These are phyloP conservation scores for Ballota nigra DNA, from an alignment of 257 asterid genomes.

Conservation along the genomic window DNA sequence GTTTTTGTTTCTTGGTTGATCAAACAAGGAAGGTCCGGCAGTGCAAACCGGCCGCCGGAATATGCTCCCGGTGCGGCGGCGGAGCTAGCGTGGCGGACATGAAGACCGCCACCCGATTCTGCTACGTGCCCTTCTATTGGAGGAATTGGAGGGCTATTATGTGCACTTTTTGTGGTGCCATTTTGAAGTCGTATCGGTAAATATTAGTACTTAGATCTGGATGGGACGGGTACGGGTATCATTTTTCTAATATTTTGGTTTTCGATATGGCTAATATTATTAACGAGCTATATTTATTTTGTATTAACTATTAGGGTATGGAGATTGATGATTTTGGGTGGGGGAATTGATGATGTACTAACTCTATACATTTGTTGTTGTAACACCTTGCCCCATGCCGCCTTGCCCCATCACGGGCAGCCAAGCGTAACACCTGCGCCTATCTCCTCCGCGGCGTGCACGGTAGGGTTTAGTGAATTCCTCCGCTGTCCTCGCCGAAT, in stretches of 20 bases:
- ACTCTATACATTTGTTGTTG: constrained; percentile 27
- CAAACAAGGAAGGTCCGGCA: constrained; percentile 73
- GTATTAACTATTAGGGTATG: neutral
- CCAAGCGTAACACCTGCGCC: too few relatives aligned
- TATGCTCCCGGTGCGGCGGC: constrained; percentile 92
- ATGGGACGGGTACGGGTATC: neutral
- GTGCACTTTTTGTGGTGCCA: constrained; percentile 94
- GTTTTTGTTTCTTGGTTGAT: constrained; percentile 87
- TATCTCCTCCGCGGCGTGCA: too few relatives aligned
- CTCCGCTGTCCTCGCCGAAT: too few relatives aligned
- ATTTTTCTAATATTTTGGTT: neutral
- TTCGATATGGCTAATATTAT: neutral
- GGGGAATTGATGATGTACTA: constrained; percentile 17
- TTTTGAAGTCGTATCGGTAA: constrained; percentile 69
- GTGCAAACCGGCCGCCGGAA: constrained; percentile 92
- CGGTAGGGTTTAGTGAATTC: too few relatives aligned
- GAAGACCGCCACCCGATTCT: constrained; percentile 92
- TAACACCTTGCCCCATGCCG: too few relatives aligned
- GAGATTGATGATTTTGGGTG: neutral
- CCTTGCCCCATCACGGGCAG: too few relatives aligned
- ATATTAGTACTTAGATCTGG: neutral
- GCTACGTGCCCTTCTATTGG: constrained; percentile 83
- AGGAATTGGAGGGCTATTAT: constrained; percentile 83
- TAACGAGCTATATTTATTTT: neutral
- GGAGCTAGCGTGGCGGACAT: constrained; percentile 96